phyloP scores from a whole-genome alignment of 805 yeast genomes.

The Starmerella sirachaensis region DNA sequence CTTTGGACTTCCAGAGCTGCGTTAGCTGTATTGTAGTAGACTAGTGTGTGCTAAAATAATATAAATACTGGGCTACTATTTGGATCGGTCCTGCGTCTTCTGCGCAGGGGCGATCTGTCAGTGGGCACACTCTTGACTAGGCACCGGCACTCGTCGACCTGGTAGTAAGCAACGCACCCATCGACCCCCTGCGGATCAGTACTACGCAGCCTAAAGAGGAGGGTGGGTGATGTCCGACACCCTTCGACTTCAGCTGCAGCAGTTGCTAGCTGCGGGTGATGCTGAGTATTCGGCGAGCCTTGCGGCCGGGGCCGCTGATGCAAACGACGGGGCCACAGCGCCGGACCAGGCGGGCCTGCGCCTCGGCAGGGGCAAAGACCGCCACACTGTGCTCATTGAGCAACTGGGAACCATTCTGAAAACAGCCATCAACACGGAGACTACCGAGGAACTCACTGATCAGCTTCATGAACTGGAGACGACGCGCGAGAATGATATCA shows the following conservation, averaged over 20 bases:
- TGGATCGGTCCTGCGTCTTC: too few species aligned
- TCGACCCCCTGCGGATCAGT: too few species aligned
- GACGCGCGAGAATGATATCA: constrained; percentile 52
- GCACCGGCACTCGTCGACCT: too few species aligned
- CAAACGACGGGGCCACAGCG: not conserved
- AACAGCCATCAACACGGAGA: constrained; percentile 44
- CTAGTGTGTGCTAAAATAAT: too few species aligned
- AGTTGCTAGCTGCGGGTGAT: constrained; percentile 15
- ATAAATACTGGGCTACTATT: too few species aligned
- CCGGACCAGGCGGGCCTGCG: not conserved
- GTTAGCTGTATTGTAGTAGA: too few species aligned
- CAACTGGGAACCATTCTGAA: constrained; percentile 67
- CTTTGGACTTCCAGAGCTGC: too few species aligned
- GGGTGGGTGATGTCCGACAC: constrained; percentile 15
- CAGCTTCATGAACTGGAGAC: constrained; percentile 46
- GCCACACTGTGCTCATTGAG: constrained; percentile 41
- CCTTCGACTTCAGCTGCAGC: constrained; percentile 20
- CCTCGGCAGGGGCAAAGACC: not conserved
- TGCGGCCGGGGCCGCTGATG: constrained; percentile 1
- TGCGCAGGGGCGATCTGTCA: too few species aligned
- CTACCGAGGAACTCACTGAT: constrained; percentile 44
- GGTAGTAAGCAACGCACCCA: too few species aligned
- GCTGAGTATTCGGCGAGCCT: constrained; percentile 9
- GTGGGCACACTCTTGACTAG: too few species aligned
- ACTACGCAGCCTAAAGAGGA: too few species aligned